Conservation (phyloP, 2,329 filamentous ascomycete species). For the Colletotrichum destructivum region DNA sequence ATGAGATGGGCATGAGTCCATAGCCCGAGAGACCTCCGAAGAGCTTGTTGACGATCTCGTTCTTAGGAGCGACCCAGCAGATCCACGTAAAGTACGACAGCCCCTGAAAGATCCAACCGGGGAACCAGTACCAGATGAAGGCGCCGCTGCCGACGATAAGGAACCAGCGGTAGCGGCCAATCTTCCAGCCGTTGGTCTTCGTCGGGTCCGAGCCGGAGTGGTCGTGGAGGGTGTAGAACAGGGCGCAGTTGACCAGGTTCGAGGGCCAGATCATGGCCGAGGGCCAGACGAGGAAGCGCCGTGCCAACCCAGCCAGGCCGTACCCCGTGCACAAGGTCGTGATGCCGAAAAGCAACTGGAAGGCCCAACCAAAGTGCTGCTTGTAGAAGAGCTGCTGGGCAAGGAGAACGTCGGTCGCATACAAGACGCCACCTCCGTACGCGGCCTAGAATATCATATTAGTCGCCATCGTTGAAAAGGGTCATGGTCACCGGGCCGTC, state of each 20-base stretch:
- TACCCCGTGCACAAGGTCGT: conserved; percentile 76
- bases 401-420: conserved; percentile 59
- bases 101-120: conserved; percentile 74
- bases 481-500: not conserved
- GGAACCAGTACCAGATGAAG: conserved; percentile 75
- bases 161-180: conserved; percentile 72
- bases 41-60: conserved; percentile 74
- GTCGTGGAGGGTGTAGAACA: conserved; percentile 78
- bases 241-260: conserved; percentile 71
- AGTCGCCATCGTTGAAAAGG: conserved; percentile 28
- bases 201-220: conserved; percentile 66
- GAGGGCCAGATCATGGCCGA: conserved; percentile 77
- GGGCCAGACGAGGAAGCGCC: conserved; percentile 73
- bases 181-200: conserved; percentile 70
- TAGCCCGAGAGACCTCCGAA: conserved; percentile 75
- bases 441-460: conserved; percentile 60
- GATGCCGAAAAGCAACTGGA: conserved; percentile 72
- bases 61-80: conserved; percentile 75
- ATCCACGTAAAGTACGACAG: conserved; percentile 74
- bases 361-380: conserved; percentile 69
- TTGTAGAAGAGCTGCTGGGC: conserved; percentile 64
- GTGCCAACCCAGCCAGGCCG: conserved; percentile 72
- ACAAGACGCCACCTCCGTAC: conserved; percentile 70
- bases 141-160: conserved; percentile 64
- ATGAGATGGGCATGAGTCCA: conserved; percentile 74